Conservation (phyloP, 164 flowering plant species). For the Vitis rotundifolia region DNA sequence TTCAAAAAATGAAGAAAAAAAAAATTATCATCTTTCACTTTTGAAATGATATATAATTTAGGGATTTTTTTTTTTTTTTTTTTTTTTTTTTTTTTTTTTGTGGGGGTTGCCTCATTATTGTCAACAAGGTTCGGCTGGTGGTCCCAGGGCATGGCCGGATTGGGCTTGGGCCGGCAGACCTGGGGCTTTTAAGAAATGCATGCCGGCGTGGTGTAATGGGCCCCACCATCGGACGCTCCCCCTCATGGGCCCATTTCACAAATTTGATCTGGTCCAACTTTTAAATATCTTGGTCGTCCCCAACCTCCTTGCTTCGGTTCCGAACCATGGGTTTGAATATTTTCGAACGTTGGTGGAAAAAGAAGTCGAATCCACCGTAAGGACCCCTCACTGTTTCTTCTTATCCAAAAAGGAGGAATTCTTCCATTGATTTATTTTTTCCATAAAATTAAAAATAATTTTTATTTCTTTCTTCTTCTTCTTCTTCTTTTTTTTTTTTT, state of each 20-base stretch:
- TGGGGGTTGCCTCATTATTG: too few species aligned
- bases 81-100: too few species aligned
- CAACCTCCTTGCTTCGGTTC: slow-evolving; percentile 31
- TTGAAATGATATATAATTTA: too few species aligned
- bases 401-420: background rate
- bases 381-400: background rate
- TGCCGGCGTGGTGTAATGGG: slow-evolving; percentile 24
- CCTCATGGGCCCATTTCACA: slow-evolving; percentile 7
- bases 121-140: slow-evolving; percentile 6
- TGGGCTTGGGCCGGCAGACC: slow-evolving; percentile 27
- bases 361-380: background rate
- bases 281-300: background rate
- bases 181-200: slow-evolving; percentile 4
- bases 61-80: too few species aligned
- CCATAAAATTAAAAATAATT: background rate
- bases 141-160: slow-evolving; percentile 13
- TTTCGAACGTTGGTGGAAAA: slow-evolving; percentile 29
- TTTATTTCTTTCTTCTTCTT: too few species aligned
- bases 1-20: too few species aligned
- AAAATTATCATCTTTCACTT: too few species aligned
- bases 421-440: background rate
- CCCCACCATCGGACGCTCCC: slow-evolving; percentile 7
- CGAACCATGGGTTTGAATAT: slow-evolving; percentile 39
- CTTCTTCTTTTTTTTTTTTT: too few species aligned
- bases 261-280: background rate